phyloP scores from a whole-genome alignment of 2,329 filamentous ascomycete species.

The Alternaria sp. region DNA sequence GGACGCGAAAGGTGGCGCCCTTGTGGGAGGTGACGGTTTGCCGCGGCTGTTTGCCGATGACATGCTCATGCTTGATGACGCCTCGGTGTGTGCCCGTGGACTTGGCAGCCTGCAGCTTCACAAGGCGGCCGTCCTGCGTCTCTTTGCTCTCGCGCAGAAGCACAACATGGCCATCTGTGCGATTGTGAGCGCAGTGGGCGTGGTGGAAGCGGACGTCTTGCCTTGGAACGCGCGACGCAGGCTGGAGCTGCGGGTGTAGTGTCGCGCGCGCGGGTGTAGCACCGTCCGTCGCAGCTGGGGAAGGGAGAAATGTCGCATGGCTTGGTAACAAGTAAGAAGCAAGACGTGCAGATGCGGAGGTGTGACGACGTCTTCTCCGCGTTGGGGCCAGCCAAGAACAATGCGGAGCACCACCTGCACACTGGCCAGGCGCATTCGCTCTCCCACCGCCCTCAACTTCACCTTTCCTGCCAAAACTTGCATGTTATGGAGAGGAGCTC shows the following conservation, averaged over 20 bases:
- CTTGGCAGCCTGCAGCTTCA: constrained; percentile 50
- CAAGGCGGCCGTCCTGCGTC: constrained; percentile 51
- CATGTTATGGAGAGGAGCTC: constrained; percentile 28
- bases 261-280: constrained; percentile 16
- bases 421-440: constrained; percentile 19
- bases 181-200: constrained; percentile 24
- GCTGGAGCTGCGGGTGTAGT: constrained; percentile 32
- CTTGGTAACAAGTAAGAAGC: constrained; percentile 21
- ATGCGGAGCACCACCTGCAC: constrained; percentile 18
- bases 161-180: constrained; percentile 52
- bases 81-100: constrained; percentile 58
- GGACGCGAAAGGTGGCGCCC: constrained; percentile 63
- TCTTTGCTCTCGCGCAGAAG: constrained; percentile 54
- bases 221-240: constrained; percentile 42
- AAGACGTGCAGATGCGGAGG: constrained; percentile 26
- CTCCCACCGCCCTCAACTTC: constrained; percentile 5
- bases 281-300: constrained; percentile 8
- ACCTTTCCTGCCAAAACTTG: neutral
- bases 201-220: constrained; percentile 22
- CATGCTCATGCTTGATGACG: constrained; percentile 60
- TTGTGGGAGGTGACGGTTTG: constrained; percentile 66
- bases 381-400: constrained; percentile 32
- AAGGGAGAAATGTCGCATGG: constrained; percentile 30
- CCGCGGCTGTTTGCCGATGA: constrained; percentile 70
- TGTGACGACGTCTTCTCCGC: constrained; percentile 21